These are phyloP conservation scores for Hemisphaericaspora xylofermentans DNA, from an alignment of 1,139 yeast species.

Conservation along the genomic window DNA sequence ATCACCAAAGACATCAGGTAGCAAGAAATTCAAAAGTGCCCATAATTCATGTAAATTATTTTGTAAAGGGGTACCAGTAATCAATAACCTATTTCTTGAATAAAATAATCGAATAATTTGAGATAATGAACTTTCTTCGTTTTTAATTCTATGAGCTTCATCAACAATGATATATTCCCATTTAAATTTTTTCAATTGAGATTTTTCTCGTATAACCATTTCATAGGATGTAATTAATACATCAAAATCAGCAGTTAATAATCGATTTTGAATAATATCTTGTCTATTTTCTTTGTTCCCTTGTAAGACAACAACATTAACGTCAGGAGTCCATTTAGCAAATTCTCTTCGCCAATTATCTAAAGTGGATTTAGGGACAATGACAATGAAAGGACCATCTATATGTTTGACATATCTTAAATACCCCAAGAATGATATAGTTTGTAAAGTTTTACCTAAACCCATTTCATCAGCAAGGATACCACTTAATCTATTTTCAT, in stretches of 20 bases:
- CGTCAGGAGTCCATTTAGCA: slow-evolving; percentile 95
- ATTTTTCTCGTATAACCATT: slow-evolving; percentile 85
- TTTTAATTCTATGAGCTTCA: slow-evolving; percentile 95
- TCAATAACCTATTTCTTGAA: slow-evolving; percentile 78
- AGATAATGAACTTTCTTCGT: slow-evolving; percentile 86
- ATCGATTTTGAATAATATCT: slow-evolving; percentile 54
- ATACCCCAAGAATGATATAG: slow-evolving; percentile 73
- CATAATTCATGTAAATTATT: slow-evolving; percentile 93
- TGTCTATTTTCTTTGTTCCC: slow-evolving; percentile 82
- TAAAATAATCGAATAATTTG: slow-evolving; percentile 86
- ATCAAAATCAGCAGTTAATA: slow-evolving; percentile 78
- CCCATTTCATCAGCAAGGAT: slow-evolving; percentile 54
- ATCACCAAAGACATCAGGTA: slow-evolving; percentile 94
- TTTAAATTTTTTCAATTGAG: slow-evolving; percentile 72
- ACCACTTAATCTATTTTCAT: slow-evolving; percentile 46
- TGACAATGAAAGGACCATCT: slow-evolving; percentile 89
- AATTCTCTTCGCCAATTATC: slow-evolving; percentile 97
- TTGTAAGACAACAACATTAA: slow-evolving; percentile 77
- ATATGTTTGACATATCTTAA: slow-evolving; percentile 72
- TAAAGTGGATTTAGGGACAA: slow-evolving; percentile 92
- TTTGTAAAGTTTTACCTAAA: slow-evolving; percentile 48
- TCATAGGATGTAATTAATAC: slow-evolving; percentile 90
- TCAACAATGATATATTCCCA: slow-evolving; percentile 96
- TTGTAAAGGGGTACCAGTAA: slow-evolving; percentile 96
- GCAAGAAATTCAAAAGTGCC: slow-evolving; percentile 85